phyloP scores from a whole-genome alignment of 139 green algal species.

The Closterium sp. region DNA sequence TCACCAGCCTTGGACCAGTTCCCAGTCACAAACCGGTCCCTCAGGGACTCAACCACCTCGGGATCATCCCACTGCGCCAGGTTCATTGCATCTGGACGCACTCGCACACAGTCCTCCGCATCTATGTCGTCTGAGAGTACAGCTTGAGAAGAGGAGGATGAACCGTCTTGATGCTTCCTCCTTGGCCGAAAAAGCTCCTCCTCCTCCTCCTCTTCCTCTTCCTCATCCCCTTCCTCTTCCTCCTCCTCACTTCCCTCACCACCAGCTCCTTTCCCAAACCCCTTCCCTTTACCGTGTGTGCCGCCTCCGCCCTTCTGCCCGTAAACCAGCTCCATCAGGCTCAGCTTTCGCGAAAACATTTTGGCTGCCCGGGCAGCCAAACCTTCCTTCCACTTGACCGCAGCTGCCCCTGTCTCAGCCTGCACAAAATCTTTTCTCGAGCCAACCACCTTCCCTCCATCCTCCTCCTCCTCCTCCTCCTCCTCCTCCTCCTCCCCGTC shows the following conservation, averaged over 20 bases:
- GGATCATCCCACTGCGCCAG: constrained; percentile 38
- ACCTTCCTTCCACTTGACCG: constrained; percentile 62
- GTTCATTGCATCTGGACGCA: constrained; percentile 5
- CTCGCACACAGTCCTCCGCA: constrained; percentile 55
- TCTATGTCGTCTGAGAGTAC: constrained; percentile 49
- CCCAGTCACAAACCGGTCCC: constrained; percentile 72
- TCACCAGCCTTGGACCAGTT: constrained; percentile 78
- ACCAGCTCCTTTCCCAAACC: not conserved
- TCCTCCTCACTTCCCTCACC: constrained; percentile 45
- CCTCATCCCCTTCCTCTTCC: constrained; percentile 46
- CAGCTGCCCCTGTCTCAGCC: not conserved
- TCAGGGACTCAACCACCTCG: constrained; percentile 60
- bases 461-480: constrained; percentile 5
- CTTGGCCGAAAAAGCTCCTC: not conserved
- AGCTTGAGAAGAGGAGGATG: not conserved
- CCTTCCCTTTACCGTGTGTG: not conserved
- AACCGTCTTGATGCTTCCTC: not conserved
- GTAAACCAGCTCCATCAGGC: constrained; percentile 64
- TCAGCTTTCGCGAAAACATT: constrained; percentile 56
- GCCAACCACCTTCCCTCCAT: constrained; percentile 4
- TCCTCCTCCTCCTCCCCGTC: constrained; percentile 19
- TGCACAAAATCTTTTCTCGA: constrained; percentile 13
- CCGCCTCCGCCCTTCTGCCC: constrained; percentile 20
- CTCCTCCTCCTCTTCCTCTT: not conserved
- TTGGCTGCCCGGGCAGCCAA: constrained; percentile 53